Conservation (phyloP, 2,329 filamentous ascomycete genomes). For the Neonectria sp. region DNA sequence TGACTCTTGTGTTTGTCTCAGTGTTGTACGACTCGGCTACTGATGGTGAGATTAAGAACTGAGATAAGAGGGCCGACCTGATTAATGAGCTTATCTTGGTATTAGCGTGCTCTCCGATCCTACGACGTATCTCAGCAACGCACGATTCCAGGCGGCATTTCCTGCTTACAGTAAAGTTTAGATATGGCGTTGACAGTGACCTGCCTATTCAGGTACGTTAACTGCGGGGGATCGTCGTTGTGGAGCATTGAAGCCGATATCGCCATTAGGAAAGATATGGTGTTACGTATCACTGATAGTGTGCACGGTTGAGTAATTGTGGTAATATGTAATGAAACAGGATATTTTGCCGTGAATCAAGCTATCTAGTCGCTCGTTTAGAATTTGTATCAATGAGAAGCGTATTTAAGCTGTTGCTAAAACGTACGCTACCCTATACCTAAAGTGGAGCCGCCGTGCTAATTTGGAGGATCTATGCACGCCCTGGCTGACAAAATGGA, state of each 20-base stretch:
- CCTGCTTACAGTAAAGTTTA: background rate
- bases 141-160: background rate
- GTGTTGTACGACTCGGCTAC: too few species aligned
- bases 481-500: too few species aligned
- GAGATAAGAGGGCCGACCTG: background rate
- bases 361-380: too few species aligned
- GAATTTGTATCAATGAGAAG: too few species aligned
- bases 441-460: too few species aligned
- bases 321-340: background rate
- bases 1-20: background rate
- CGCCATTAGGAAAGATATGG: background rate
- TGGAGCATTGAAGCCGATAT: background rate
- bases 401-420: too few species aligned
- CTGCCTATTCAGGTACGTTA: background rate
- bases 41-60: background rate
- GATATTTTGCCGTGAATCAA: too few species aligned
- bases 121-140: background rate
- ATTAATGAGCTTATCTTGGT: too few species aligned
- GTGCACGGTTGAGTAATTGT: background rate
- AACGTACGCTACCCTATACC: too few species aligned
- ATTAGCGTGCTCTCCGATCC: background rate
- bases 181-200: background rate
- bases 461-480: too few species aligned
- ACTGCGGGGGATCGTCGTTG: background rate
- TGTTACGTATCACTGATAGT: background rate